A percentile compares a stretch with the other conserved stretches of the same genome.
Evolutionary conservation across 2,329 filamentous ascomycete genomes (phyloP).

Genomic region (Talaromyces piceae): DNA sequence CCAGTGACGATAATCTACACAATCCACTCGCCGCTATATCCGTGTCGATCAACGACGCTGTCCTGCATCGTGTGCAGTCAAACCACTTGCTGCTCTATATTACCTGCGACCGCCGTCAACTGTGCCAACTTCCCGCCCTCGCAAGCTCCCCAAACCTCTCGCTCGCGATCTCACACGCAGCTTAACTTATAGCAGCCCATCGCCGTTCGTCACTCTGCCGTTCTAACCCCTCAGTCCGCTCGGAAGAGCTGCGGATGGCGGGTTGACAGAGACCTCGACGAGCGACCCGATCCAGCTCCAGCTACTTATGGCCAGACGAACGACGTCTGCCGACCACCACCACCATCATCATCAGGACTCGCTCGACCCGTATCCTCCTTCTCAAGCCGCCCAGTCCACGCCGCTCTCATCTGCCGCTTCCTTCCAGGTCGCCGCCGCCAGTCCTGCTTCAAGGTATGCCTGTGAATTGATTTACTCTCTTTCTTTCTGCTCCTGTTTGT

Average conservation of each 20-base stretch:
- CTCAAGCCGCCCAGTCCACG: conserved; percentile 24
- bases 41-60: neutral
- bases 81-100: conserved; percentile 6
- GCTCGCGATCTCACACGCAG: too few relatives aligned
- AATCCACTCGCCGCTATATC: neutral
- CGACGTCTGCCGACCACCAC: conserved; percentile 36
- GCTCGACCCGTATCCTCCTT: conserved; percentile 32
- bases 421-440: conserved; percentile 17
- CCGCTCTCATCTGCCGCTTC: conserved; percentile 18
- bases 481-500: neutral
- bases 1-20: neutral
- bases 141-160: too few relatives aligned
- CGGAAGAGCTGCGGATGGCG: conserved; percentile 35
- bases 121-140: too few relatives aligned
- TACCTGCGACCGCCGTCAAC: conserved; percentile 8
- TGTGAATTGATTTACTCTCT: conserved; percentile 14
- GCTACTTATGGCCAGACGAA: conserved; percentile 43
- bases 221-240: conserved; percentile 17
- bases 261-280: conserved; percentile 31
- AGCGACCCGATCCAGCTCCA: conserved; percentile 24
- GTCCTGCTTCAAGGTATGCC: conserved; percentile 31
- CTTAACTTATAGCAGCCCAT: neutral
- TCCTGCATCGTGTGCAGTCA: neutral
- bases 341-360: too few relatives aligned
- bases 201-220: conserved; percentile 12